Base-by-base conservation (phyloP, 2,329 filamentous ascomycete species). In the Parascedosporium putredinis region DNA sequence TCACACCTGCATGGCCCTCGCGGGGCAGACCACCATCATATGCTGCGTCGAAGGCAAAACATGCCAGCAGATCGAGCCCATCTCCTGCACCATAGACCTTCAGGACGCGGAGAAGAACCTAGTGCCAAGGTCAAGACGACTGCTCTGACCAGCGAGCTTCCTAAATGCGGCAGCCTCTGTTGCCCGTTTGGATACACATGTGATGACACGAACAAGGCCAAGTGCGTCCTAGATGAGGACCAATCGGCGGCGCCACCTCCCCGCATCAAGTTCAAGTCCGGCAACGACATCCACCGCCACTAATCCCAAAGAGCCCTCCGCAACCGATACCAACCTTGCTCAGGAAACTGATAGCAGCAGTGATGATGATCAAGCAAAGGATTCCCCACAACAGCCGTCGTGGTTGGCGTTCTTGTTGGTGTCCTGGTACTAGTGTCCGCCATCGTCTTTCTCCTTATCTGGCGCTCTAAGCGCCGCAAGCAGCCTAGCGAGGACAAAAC, bases 151-250 rank as follows among this genome's bases (percentile, higher is more conserved):
- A 70, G 74, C 8, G 65, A 69, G 9, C 68, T 89, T 12, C 64
- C 67, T 2, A 71, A 65, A 18, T 89, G 86, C 57, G 81, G 75
- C 12, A 61, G 57, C 16, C 63, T 54, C 56, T 90, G 85, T 64
- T 90, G 86, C 60, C 85, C 86, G 0, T 82, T 83, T 62, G 86
- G 86, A 2, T 89, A 83, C 65, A 67, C 69, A 1, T 90, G 86
- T 65, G 66, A 66, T 16, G 48, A 52, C 6, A n/a, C n/a, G n/a
- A n/a, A n/a, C 45, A 34, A 38, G 62, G 64, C n/a, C 46, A 51
- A 67, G 53, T 88, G 84, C 57, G 60, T 69, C 9, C 69, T 67
- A 56, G 63, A 80, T 53, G 54, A 65, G 14, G 72, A 83, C 57
- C 76, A 83, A 58, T 62, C 64, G 7, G 54, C 60, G 27, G n/a